Evolutionary conservation across 106 monocot genomes (phyloP), one percentile per base, ranked within the genome.

Genomic region (Hemerocallis citrina): DNA sequence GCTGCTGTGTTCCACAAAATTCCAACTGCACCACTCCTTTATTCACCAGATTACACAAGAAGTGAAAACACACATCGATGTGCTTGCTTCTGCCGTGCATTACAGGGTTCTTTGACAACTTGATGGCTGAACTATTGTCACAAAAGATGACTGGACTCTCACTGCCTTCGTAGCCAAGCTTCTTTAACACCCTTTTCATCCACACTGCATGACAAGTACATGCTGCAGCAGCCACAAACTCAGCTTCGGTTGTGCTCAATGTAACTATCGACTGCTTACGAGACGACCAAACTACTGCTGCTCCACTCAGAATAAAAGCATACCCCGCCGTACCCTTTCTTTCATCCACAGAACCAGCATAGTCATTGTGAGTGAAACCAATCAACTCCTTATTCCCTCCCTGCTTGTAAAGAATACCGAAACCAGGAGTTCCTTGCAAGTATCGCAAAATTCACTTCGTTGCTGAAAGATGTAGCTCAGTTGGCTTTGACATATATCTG

Each of bases 371-470:
- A 14, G 66, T 66, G 27, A 52, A 66, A 14, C 52, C 22, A 54
- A 39, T 23, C 47, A 66, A 54, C 5, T 66, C 28, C 11, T 11
- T 52, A 14, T 50, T 54, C 37, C 54, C 24, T 24, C 21, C 34
- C n/a, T 52, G 35, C 52, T 52, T 35, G 34, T 67, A 57, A 19
- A 55, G 43, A 6, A 67, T 16, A 14, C 55, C 67, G 42, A 55
- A 56, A 3, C 28, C 56, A 4, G 6, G 55, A 52, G 55, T 67
- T n/a, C 59, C 62, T 71, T 57, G 17, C 30, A 60, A 21, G 32
- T 74, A 74, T 1, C 51, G n/a, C 1, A 67, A n/a, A 14, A 74
- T 30, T 43, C 59, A 67, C 31, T 67, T 67, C 13, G 52, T 40
- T 16, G 48, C 52, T 7, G 21, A 15, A 10, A 59, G 3, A 61